A percentile compares a stretch with the other conserved stretches of the same genome.
Conservation (phyloP, 2,329 filamentous ascomycete genomes). For the Verticillium dahliae region DNA sequence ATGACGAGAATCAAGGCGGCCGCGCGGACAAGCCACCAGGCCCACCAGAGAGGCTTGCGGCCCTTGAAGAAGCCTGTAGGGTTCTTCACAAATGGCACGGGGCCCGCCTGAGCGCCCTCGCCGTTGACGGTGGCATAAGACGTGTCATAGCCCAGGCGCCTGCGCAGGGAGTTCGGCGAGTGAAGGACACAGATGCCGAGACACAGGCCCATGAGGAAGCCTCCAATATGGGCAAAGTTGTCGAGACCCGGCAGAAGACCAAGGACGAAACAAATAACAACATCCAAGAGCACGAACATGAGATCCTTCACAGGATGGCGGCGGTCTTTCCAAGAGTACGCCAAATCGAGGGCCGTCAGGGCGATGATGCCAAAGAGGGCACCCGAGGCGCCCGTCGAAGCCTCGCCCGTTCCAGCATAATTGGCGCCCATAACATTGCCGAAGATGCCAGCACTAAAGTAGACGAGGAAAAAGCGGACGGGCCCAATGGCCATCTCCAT, state of each 20-base stretch:
- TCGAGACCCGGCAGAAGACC: constrained; percentile 88
- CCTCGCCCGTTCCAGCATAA: constrained; percentile 73
- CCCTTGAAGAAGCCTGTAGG: constrained; percentile 82
- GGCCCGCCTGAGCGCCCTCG: constrained; percentile 34
- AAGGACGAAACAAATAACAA: constrained; percentile 84
- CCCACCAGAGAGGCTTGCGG: constrained; percentile 92
- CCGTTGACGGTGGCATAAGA: constrained; percentile 65
- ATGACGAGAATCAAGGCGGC: constrained; percentile 74
- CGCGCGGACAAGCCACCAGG: constrained; percentile 85
- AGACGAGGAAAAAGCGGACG: constrained; percentile 82
- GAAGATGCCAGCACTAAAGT: constrained; percentile 87
- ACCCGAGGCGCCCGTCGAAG: constrained; percentile 85
- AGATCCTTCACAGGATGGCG: constrained; percentile 73
- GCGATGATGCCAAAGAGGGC: constrained; percentile 88
- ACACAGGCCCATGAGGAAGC: constrained; percentile 85
- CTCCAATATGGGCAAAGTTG: constrained; percentile 96
- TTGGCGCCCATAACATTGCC: constrained; percentile 94
- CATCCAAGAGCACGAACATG: constrained; percentile 78
- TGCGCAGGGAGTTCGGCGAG: constrained; percentile 74
- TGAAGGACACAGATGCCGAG: constrained; percentile 83
- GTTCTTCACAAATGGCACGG: constrained; percentile 51
- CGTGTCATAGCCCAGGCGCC: constrained; percentile 63
- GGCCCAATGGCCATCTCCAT: constrained; percentile 89
- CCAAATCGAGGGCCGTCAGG: constrained; percentile 76
- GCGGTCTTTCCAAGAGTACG: constrained; percentile 88